Conservation (phyloP, 2,329 filamentous ascomycete genomes). For the Phaeophleospora eucalypticola region DNA sequence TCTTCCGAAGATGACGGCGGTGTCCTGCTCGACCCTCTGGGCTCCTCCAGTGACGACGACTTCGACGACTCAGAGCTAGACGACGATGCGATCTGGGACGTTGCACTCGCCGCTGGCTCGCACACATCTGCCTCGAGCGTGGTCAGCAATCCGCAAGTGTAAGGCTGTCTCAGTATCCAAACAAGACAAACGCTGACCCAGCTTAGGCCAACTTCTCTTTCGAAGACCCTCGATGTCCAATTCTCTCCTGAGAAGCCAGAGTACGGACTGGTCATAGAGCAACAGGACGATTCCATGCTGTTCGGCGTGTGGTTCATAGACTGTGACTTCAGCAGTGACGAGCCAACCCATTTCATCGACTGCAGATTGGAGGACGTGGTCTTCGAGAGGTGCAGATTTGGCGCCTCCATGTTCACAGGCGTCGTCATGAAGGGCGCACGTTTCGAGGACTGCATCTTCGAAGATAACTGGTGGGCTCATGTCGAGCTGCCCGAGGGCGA, state of each 20-base stretch:
- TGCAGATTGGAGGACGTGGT: neutral
- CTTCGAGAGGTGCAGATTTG: slow-evolving; percentile 2
- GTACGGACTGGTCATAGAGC: too few species aligned
- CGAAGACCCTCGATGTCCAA: too few species aligned
- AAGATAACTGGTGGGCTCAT: neutral
- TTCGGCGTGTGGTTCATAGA: slow-evolving; percentile 1
- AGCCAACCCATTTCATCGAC: slow-evolving; percentile 4
- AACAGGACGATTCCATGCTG: too few species aligned
- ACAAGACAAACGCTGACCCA: neutral
- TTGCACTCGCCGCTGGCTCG: neutral
- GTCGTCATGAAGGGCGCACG: neutral
- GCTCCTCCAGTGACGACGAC: neutral
- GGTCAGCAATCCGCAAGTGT: neutral
- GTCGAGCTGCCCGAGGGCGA: too few species aligned
- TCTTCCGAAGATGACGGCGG: too few species aligned
- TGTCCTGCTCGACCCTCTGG: too few species aligned
- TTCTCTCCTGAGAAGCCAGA: too few species aligned
- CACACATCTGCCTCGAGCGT: too few species aligned
- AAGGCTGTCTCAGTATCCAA: neutral
- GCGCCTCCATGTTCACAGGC: neutral
- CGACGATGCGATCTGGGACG: neutral
- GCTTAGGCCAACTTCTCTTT: too few species aligned
- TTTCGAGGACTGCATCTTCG: neutral
- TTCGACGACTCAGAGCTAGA: neutral
- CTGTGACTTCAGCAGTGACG: neutral